Conservation (phyloP, 768 basidiomycete species). For the Tricholoma flavovirens region DNA sequence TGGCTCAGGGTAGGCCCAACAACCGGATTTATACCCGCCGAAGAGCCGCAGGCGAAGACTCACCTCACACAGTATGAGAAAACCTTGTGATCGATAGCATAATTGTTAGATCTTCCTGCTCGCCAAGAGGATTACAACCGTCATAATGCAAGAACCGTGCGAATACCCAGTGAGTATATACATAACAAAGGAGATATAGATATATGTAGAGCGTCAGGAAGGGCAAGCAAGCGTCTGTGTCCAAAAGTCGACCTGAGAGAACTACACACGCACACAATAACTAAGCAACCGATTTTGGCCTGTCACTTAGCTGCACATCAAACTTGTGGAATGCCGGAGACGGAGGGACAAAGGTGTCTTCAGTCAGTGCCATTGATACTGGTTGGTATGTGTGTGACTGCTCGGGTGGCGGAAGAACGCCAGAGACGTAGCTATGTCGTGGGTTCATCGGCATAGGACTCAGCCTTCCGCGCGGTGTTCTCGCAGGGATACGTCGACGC, state of each 20-base stretch:
- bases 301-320: slow-evolving; percentile 32
- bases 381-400: slow-evolving; percentile 56
- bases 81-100: background rate
- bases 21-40: slow-evolving; percentile 14
- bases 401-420: slow-evolving; percentile 14
- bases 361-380: slow-evolving; percentile 62
- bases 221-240: background rate
- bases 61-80: background rate
- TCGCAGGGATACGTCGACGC: slow-evolving; percentile 23
- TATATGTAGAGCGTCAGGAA: background rate
- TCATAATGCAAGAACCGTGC: background rate
- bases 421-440: slow-evolving; percentile 36
- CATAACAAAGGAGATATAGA: background rate
- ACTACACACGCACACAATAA: background rate
- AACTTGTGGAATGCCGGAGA: slow-evolving; percentile 50
- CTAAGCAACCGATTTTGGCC: slow-evolving; percentile 42
- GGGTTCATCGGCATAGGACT: slow-evolving; percentile 55
- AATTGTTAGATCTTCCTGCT: slow-evolving; percentile 1
- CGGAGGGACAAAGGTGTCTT: slow-evolving; percentile 55
- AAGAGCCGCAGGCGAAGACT: slow-evolving; percentile 1
- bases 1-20: background rate
- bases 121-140: slow-evolving; percentile 5
- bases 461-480: slow-evolving; percentile 38
- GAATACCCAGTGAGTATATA: background rate
- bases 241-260: background rate